A percentile compares a stretch with the other conserved stretches of the same genome.
Evolutionary conservation across 192 early-diverging fungal species (phyloP).

Genomic region (Coemansia sp.): DNA sequence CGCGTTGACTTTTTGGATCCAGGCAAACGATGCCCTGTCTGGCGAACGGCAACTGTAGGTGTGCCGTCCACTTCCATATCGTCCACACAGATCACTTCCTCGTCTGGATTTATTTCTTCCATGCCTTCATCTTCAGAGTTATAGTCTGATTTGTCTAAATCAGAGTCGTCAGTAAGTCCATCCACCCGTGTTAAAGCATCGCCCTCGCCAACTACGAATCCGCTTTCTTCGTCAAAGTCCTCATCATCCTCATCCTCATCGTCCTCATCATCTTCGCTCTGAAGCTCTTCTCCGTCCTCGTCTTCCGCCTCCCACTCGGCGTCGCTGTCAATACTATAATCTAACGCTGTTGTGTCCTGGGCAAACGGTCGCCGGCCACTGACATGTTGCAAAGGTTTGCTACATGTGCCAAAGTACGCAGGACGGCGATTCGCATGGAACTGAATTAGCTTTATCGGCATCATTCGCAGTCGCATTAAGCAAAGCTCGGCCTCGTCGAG

Average conservation of each 20-base stretch:
- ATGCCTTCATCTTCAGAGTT: slow-evolving; percentile 45
- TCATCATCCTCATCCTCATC: slow-evolving; percentile 58
- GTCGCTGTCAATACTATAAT: slow-evolving; percentile 88
- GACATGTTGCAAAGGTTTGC: slow-evolving; percentile 59
- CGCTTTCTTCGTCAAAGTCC: slow-evolving; percentile 82
- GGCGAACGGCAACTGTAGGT: background rate
- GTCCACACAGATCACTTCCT: slow-evolving; percentile 23
- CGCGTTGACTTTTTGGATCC: slow-evolving; percentile 3
- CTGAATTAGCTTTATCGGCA: slow-evolving; percentile 36
- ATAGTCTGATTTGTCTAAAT: slow-evolving; percentile 22
- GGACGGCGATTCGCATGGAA: slow-evolving; percentile 34
- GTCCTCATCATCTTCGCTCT: slow-evolving; percentile 70
- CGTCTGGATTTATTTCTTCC: slow-evolving; percentile 38
- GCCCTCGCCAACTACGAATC: slow-evolving; percentile 77
- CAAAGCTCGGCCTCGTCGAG: slow-evolving; percentile 33
- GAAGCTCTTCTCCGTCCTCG: slow-evolving; percentile 84
- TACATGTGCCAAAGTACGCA: slow-evolving; percentile 68
- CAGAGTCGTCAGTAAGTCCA: slow-evolving; percentile 15
- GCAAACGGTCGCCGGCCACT: slow-evolving; percentile 62
- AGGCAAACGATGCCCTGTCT: background rate
- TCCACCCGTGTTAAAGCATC: background rate
- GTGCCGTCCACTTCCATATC: slow-evolving; percentile 29
- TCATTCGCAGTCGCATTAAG: slow-evolving; percentile 16
- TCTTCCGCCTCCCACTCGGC: slow-evolving; percentile 86
- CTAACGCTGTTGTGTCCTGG: slow-evolving; percentile 60